These are phyloP conservation scores for Babesia ovata DNA, from an alignment of 169 alveolate genomes.

Conservation along the genomic window DNA sequence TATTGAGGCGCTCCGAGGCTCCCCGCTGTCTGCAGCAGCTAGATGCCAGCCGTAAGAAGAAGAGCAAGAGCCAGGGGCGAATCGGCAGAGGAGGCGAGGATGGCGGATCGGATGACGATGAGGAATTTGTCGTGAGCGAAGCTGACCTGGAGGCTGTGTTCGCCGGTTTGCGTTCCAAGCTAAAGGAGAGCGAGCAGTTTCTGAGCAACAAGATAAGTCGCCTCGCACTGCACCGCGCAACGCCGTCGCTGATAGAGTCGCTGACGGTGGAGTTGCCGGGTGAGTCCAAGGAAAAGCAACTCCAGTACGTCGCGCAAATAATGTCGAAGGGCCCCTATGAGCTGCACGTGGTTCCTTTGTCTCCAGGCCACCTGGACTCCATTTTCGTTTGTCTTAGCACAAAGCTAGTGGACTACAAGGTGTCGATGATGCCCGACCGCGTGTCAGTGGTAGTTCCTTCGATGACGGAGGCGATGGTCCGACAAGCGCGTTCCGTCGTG, in stretches of 20 bases:
- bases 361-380: slow-evolving; percentile 30
- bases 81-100: background rate
- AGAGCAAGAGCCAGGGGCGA: background rate
- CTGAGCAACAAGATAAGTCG: slow-evolving; percentile 38
- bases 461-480: slow-evolving; percentile 28
- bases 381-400: slow-evolving; percentile 43
- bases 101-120: background rate
- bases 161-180: slow-evolving; percentile 6
- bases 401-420: slow-evolving; percentile 53
- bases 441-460: slow-evolving; percentile 29
- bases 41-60: slow-evolving; percentile 16
- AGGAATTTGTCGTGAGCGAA: slow-evolving; percentile 18
- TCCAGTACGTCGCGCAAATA: slow-evolving; percentile 46
- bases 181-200: slow-evolving; percentile 42
- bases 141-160: slow-evolving; percentile 43
- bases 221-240: slow-evolving; percentile 53
- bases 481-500: slow-evolving; percentile 16
- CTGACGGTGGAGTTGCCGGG: slow-evolving; percentile 43
- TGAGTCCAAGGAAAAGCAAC: slow-evolving; percentile 40
- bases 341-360: slow-evolving; percentile 50
- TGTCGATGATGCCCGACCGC: slow-evolving; percentile 32
- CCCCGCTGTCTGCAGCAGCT: background rate
- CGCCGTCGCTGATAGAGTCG: slow-evolving; percentile 54
- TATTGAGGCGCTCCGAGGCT: background rate
- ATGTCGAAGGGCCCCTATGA: slow-evolving; percentile 55